Conservation (phyloP, 495 filamentous ascomycete genomes). For the Penicillium mononematosum region DNA sequence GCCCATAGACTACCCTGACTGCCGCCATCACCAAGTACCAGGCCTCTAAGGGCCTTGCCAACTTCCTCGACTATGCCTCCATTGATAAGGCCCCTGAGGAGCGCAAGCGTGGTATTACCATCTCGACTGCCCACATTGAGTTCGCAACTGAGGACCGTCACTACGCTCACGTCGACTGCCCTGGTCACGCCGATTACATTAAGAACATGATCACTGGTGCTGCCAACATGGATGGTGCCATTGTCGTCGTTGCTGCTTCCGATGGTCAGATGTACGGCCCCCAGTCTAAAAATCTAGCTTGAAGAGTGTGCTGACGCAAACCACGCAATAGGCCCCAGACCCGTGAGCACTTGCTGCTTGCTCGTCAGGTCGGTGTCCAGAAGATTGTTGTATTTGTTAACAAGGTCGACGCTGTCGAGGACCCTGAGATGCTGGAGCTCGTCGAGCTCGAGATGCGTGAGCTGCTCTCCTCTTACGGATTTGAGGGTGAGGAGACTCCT, state of each 20-base stretch:
- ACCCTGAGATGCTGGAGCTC: conserved; percentile 98
- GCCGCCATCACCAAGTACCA: conserved; percentile 98
- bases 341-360: conserved; percentile 94
- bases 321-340: conserved; percentile 76
- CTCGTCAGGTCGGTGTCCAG: conserved; percentile 96
- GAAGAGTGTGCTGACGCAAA: conserved; percentile 23
- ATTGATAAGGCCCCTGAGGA: conserved; percentile 99
- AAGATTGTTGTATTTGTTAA: conserved; percentile 99
- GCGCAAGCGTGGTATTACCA: conserved; percentile 99
- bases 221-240: conserved; percentile 95
- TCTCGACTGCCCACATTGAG: conserved; percentile 97
- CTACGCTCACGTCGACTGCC: conserved; percentile 99
- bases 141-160: conserved; percentile 88
- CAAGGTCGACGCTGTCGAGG: conserved; percentile 95
- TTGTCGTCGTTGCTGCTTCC: conserved; percentile 97
- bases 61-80: conserved; percentile 91
- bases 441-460: conserved; percentile 99
- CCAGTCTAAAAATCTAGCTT: background rate
- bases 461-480: conserved; percentile 85
- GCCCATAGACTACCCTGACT: conserved; percentile 82
- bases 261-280: conserved; percentile 87
- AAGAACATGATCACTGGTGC: conserved; percentile 99
- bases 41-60: conserved; percentile 87
- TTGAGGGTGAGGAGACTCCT: conserved; percentile 96
- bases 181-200: conserved; percentile 99